Evolutionary conservation across 2,329 filamentous ascomycete species (phyloP).

Genomic region (Zymoseptoria passerinii): DNA sequence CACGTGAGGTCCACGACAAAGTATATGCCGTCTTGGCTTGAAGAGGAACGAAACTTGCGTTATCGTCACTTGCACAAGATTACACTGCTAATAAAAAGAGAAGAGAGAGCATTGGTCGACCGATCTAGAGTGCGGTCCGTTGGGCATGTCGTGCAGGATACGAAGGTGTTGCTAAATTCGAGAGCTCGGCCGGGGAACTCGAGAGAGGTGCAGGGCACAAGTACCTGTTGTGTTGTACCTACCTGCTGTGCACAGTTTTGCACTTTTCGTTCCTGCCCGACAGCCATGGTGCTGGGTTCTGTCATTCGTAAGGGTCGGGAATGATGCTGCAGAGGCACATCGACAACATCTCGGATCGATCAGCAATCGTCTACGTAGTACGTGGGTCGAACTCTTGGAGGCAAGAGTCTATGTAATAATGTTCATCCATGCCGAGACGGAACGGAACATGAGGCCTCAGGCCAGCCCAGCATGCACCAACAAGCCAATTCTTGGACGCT

Average conservation of each 20-base stretch:
- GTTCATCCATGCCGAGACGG: not conserved
- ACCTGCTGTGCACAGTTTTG: not conserved
- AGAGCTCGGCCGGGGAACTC: not conserved
- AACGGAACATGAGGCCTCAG: not conserved
- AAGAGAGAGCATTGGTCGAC: not conserved
- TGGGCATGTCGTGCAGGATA: not conserved
- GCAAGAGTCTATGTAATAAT: not conserved
- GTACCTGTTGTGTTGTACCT: not conserved
- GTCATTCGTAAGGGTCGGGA: not conserved
- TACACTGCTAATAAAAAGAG: not conserved
- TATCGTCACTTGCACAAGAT: not conserved
- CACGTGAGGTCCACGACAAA: not conserved
- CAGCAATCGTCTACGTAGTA: not conserved
- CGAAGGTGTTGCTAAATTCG: not conserved
- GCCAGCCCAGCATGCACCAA: not conserved
- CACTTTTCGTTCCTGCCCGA: not conserved
- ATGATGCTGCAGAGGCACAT: not conserved
- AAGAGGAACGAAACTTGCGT: not conserved
- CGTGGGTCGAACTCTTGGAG: not conserved
- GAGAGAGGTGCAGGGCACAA: not conserved
- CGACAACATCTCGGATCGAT: not conserved
- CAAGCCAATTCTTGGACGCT: not conserved
- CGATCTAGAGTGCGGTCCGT: not conserved
- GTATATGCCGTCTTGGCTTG: not conserved
- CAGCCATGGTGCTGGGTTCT: not conserved